Base-by-base conservation (phyloP, 352 stramenopile genomes). In the Ochromonadaceae sp. region DNA sequence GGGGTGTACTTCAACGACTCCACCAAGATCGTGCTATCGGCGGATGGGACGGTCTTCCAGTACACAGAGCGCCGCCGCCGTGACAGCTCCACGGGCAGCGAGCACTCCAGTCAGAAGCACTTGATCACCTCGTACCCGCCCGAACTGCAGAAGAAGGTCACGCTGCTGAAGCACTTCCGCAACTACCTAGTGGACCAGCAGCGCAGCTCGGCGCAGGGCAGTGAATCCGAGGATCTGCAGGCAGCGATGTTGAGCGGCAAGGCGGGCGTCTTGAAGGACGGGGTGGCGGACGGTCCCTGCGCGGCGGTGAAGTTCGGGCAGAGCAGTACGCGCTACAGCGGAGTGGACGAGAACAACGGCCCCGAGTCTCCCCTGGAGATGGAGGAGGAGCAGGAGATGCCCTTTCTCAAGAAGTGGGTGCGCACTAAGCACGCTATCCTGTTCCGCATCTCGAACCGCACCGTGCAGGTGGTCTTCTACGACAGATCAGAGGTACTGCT, bases 1-100 rank as follows among this genome's bases (percentile, higher is more conserved):
- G 87, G 92, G 50, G 92, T 98, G 7, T 98, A 98, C 72, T 99
- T 97, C 66, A 99, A 98, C 70, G 93, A 99, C 74, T 95, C 89
- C 17, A 98, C 91, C 14, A 98, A 98, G 72, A 90, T 95, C 34
- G 83, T 98, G 44, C 74, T 91, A 9, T 85, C 88, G n/a, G 59
- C 85, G 0, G 72, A 91, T 49, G 80, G 80, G 1, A 78, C 82
- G 25, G 69, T 71, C 1, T 96, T 98, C 63, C 78, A 96, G 67
- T 99, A 98, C 75, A 82, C 97, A 61, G 90, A 97, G 67, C 80
- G 92, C 14, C 79, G 5, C 60, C 62, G 9, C 62, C 72, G 22
- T 60, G 68, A 38, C 5, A 41, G 39, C 15, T 50, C 57, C 34
- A 35, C 32, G 30, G 22, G 32, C n/a, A 47, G 17, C 14, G 67